Percentiles rank a stretch among this genome's conserved stretches.
Conservation (phyloP, 2,329 filamentous ascomycete species). For the Westerdykella sp. region DNA sequence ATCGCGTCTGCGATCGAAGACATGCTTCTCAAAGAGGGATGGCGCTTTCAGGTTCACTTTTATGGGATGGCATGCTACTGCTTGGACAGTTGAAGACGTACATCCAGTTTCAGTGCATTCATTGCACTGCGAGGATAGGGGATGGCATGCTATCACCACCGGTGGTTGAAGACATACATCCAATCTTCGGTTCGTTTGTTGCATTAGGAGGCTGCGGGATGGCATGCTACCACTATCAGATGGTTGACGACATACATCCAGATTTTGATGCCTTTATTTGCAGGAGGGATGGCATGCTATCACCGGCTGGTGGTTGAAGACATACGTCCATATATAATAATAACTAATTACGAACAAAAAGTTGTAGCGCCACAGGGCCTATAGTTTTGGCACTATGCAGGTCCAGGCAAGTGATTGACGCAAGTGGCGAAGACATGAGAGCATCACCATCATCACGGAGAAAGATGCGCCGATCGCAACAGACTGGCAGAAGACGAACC, state of each 20-base stretch:
- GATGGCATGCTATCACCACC: conserved; percentile 16
- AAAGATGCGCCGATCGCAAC: too few relatives aligned
- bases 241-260: conserved; percentile 9
- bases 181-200: neutral
- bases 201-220: neutral
- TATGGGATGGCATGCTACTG: conserved; percentile 5
- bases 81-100: conserved; percentile 6
- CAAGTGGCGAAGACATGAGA: too few relatives aligned
- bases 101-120: conserved; percentile 1
- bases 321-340: conserved; percentile 4
- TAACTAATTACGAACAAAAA: too few relatives aligned
- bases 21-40: conserved; percentile 3
- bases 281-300: conserved; percentile 2
- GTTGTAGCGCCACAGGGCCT: too few relatives aligned
- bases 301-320: conserved; percentile 4
- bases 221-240: conserved; percentile 16
- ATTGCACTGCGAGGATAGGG: neutral
- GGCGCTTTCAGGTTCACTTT: neutral
- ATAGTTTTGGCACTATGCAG: too few relatives aligned
- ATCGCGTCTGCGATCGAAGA: conserved; percentile 11
- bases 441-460: too few relatives aligned
- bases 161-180: conserved; percentile 7
- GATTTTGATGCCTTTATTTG: too few relatives aligned
- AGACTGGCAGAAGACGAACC: too few relatives aligned
- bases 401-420: too few relatives aligned